phyloP scores from a whole-genome alignment of 306 rosid genomes.

The Quercus glauca region DNA sequence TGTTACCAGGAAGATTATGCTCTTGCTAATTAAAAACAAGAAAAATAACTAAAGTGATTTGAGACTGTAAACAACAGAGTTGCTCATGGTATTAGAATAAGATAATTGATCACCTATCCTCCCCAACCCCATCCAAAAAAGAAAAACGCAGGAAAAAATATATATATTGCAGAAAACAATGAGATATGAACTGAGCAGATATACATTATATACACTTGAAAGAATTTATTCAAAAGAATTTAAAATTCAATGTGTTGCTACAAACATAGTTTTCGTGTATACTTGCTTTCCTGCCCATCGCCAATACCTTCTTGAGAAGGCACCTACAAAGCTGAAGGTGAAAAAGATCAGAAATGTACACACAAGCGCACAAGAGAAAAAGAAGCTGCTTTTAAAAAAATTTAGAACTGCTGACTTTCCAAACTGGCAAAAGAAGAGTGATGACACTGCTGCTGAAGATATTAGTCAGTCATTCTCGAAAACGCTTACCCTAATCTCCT shows the following conservation, averaged over 20 bases:
- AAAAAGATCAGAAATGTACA: neutral
- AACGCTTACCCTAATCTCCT: neutral
- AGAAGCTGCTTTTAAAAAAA: too few species aligned
- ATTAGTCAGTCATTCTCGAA: neutral
- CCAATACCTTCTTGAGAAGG: neutral
- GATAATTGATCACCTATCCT: neutral
- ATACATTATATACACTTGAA: neutral
- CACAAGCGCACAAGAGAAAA: too few species aligned
- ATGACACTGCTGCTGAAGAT: too few species aligned
- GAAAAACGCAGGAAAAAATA: neutral
- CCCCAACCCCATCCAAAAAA: neutral
- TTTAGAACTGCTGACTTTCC: too few species aligned
- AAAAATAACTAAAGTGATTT: too few species aligned
- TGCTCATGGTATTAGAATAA: neutral
- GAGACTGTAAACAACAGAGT: too few species aligned
- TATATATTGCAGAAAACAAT: neutral
- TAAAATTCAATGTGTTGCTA: neutral
- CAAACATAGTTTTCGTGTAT: neutral
- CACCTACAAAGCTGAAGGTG: slow-evolving; percentile 2
- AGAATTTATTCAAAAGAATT: neutral
- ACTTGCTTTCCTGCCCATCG: neutral
- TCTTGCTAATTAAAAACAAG: neutral
- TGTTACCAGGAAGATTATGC: neutral
- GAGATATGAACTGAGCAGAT: neutral
- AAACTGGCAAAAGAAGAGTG: too few species aligned